Evolutionary conservation across 306 rosid genomes (phyloP).

Genomic region (Dryas alaskensis): DNA sequence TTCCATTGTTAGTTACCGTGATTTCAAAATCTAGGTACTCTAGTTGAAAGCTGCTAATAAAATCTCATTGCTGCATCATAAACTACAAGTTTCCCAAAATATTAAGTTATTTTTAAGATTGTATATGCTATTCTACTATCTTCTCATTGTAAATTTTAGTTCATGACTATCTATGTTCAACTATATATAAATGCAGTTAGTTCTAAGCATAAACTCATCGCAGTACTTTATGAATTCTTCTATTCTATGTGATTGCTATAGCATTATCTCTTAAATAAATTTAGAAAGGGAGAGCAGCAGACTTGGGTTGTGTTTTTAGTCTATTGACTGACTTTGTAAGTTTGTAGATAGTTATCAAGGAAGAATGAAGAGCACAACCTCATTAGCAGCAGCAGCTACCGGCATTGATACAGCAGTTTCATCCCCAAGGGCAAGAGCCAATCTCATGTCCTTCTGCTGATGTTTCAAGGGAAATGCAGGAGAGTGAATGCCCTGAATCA

Average conservation of each 20-base stretch:
- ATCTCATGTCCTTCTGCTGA: conserved; percentile 91
- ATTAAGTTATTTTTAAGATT: neutral
- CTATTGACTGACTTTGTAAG: too few relatives aligned
- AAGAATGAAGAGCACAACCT: conserved; percentile 39
- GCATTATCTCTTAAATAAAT: too few relatives aligned
- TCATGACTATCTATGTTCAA: neutral
- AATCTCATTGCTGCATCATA: neutral
- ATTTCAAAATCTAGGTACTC: too few relatives aligned
- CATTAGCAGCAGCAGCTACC: conserved; percentile 81
- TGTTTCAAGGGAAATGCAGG: conserved; percentile 90
- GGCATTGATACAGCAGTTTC: conserved; percentile 75
- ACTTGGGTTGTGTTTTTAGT: too few relatives aligned
- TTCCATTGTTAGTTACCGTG: too few relatives aligned
- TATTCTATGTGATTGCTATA: too few relatives aligned
- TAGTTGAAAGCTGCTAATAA: neutral
- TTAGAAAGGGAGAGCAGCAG: neutral
- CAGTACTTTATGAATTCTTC: too few relatives aligned
- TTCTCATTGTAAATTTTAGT: neutral
- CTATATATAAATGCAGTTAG: neutral
- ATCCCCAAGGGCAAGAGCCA: conserved; percentile 85
- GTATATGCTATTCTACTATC: neutral
- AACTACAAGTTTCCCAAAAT: neutral
- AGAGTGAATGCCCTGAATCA: conserved; percentile 58
- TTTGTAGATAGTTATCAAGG: neutral
- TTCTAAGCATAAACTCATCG: neutral